Evolutionary conservation across 306 rosid species (phyloP), one percentile per base, ranked within the genome.

Genomic region (Rosa persica): DNA sequence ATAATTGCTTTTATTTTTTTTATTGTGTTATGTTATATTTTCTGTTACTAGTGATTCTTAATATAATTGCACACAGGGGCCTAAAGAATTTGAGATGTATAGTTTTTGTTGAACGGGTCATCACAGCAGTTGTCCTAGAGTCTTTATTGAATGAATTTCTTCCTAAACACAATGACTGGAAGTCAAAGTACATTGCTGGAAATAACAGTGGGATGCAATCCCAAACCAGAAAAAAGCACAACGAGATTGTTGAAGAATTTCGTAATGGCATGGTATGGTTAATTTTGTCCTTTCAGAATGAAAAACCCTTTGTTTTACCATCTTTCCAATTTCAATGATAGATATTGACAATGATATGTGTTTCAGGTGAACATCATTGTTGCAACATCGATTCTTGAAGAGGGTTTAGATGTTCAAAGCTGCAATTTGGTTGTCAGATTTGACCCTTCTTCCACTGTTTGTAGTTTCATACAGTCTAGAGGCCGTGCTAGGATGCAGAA

Each of bases 371-470:
- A 94, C 77, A 70, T 94, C 79, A 87, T 94, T 79, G 97, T 94
- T 80, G 97, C 98, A 81, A 94, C 98, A 25, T 92, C 98, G 67
- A 94, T 92, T 83, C 97, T 94, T 54, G 97, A 94, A 83, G 98
- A 94, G 83, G 98, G 98, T 51, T 78, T 94, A 76, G 98, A 94
- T 78, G 92, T 94, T 60, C 95, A 92, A 80, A 89, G 92, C 72
- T 94, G 97, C 88, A 90, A 94, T 76, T 73, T 94, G 85, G 98
- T 92, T 27, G 78, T 94, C 54, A 89, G 97, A 86, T 94, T 94
- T 84, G 98, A 94, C 83, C 97, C 97, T 3, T 87, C 83, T 67
- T 82, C 88, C 67, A 94, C 96, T 20, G 93, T 94, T 16, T 87
- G 92, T 78, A 92, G 98, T 83, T 92, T 92, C 82, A 92, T 94